Base-by-base conservation (phyloP, 208 protist genomes). In the Trichomonas gallinae region DNA sequence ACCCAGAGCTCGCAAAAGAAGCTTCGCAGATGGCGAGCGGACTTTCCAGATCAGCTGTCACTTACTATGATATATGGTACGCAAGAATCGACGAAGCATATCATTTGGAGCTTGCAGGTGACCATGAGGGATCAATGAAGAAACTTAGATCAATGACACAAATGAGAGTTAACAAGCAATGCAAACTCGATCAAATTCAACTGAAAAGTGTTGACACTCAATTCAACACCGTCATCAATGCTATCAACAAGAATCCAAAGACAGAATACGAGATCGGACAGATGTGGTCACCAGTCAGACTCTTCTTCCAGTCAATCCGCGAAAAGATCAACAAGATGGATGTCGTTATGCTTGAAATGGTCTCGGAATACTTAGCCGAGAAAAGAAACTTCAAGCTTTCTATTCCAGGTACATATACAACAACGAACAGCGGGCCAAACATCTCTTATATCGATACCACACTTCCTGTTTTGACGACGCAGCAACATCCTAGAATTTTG, bases 311-410 rank as follows among this genome's bases (percentile, higher is more conserved):
- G 0, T 34, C 45, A 13, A 0, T 93, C 9, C 42, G 40, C 1
- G 87, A 93, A 9, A 93, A 51, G 31, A n/a, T 93, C 44, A 93
- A 93, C 11, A 48, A 93, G n/a, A 58, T 93, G 40, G 87, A 93
- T n/a, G 26, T 34, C 6, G 46, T 93, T 17, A 3, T 36, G 31
- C n/a, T 93, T 26, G 26, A 34, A 38, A 93, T 9, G 15, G 87
- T 93, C 15, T 93, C 23, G 23, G 44, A 93, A 15, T 10, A 48
- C 17, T 38, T 93, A 8, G 6, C 40, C 21, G 26, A 58, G 0
- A 34, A 93, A 26, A 23, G 87, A 38, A 38, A 93, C 31, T 93
- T 93, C 45, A 34, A 51, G 31, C n/a, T 93, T 36, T 3, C 44
- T 34, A 93, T 93, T 17, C 87, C 87, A 26, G 87, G 87, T 15